Evolutionary conservation across 1,284 basidiomycete genomes (phyloP), one percentile per base, ranked within the genome.

Genomic region (Cryptococcus sp.): DNA sequence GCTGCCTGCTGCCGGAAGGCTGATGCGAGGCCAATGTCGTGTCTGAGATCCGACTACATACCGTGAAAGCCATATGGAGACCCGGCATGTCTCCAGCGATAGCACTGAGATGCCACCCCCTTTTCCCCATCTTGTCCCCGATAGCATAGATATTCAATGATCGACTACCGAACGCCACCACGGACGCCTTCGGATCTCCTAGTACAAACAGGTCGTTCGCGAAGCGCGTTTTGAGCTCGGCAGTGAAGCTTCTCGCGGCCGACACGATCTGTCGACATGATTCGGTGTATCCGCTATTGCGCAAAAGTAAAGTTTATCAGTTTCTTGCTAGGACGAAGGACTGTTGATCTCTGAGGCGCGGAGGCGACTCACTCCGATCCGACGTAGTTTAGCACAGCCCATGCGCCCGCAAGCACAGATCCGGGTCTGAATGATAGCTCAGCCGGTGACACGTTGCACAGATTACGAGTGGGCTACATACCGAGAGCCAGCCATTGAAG

Each of bases 371-470:
- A 91, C 86, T 89, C 84, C 59, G 87, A 83, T 27, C 95, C 95
- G 81, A 96, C 88, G 74, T 90, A 86, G 71, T 95, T 89, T 87
- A 98, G 87, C 1, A 92, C 92, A 3, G 95, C 93, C 93, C 94
- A 99, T 17, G 93, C 88, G 46, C 92, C 95, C 13, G 95, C 95
- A 60, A 99, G 90, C 58, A 98, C 80, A 0, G 92, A 87, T 10
- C 95, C 95, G 0, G 94, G 92, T 47, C 94, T 66, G 45, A 30
- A 41, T n/a, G 10, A 45, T 7, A 23, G 30, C 43, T 52, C 54
- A 57, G 38, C 40, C 25, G 51, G 47, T 17, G 52, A 51, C 19
- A 54, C 30, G 25, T 20, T 16, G 46, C 42, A 16, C 8, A 10
- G 35, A 6, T n/a, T n/a, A n/a, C n/a, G 17, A 1, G 15, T 17